These are phyloP conservation scores for Chenopodium suecicum DNA, from an alignment of 148 eudicot species.

Conservation along the genomic window DNA sequence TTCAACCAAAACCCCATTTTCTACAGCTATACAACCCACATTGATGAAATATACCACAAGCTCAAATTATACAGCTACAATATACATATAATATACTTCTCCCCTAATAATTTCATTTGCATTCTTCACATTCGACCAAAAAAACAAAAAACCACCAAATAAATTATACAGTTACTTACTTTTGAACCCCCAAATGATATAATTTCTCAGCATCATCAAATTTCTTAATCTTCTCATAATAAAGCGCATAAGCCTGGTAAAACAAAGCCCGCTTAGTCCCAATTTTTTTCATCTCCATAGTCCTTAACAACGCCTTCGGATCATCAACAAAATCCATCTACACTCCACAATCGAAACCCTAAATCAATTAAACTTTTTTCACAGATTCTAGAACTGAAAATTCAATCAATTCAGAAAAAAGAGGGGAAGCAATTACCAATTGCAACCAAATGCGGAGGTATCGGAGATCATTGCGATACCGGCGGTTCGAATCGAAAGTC, in stretches of 20 bases:
- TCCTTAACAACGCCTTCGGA: constrained; percentile 62
- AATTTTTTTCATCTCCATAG: constrained; percentile 66
- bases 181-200: constrained; percentile 74
- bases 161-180: constrained; percentile 45
- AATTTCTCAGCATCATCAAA: constrained; percentile 82
- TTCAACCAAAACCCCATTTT: background rate
- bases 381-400: background rate
- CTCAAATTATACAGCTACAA: background rate
- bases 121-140: background rate
- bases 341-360: constrained; percentile 21
- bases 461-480: constrained; percentile 71
- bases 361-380: constrained; percentile 7
- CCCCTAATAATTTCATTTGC: background rate
- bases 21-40: background rate
- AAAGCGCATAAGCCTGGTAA: constrained; percentile 90
- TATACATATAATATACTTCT: background rate
- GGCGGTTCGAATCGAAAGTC: constrained; percentile 65
- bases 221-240: constrained; percentile 85
- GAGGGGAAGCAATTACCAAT: constrained; percentile 40
- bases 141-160: background rate
- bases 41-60: background rate
- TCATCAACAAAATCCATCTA: constrained; percentile 98
- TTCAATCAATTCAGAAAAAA: background rate
- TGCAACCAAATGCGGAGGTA: constrained; percentile 89
- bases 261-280: constrained; percentile 69